A percentile compares a stretch with the other conserved stretches of the same genome.
These are phyloP conservation scores for Streptanthus diversifolius DNA, from an alignment of 345 rosid genomes.

Conservation along the genomic window DNA sequence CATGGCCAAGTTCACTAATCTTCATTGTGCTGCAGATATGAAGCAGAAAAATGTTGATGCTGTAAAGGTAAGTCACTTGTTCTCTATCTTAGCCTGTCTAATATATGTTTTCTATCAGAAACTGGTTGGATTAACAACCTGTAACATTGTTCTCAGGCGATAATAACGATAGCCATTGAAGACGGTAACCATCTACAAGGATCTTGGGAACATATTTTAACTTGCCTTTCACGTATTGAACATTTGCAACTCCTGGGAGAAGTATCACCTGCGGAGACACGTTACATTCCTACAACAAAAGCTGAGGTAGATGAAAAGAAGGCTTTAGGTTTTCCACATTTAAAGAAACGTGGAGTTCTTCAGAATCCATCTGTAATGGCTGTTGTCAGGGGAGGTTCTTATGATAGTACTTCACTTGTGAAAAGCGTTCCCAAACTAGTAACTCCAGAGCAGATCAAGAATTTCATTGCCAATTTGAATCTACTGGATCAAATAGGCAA, in stretches of 20 bases:
- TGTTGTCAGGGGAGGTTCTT: conserved; percentile 95
- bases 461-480: conserved; percentile 81
- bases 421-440: conserved; percentile 59
- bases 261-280: conserved; percentile 74
- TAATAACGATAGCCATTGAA: conserved; percentile 88
- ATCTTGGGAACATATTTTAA: conserved; percentile 93
- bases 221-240: conserved; percentile 94
- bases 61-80: conserved; percentile 60
- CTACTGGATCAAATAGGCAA: conserved; percentile 93
- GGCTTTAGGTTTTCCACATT: conserved; percentile 51
- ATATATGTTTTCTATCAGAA: neutral
- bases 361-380: conserved; percentile 95
- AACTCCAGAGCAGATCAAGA: conserved; percentile 73
- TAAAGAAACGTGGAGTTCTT: conserved; percentile 82
- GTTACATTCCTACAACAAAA: conserved; percentile 49
- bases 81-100: neutral
- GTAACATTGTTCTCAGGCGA: conserved; percentile 51
- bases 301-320: conserved; percentile 72
- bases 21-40: conserved; percentile 98
- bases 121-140: neutral
- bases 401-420: conserved; percentile 80
- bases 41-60: conserved; percentile 96
- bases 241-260: conserved; percentile 94
- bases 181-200: conserved; percentile 95
- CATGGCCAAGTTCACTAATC: conserved; percentile 91